Percentiles rank a stretch among this genome's conserved stretches.
These are phyloP conservation scores for Rhizophagus prolifer DNA, from an alignment of 192 early-diverging fungal species.

Conservation along the genomic window DNA sequence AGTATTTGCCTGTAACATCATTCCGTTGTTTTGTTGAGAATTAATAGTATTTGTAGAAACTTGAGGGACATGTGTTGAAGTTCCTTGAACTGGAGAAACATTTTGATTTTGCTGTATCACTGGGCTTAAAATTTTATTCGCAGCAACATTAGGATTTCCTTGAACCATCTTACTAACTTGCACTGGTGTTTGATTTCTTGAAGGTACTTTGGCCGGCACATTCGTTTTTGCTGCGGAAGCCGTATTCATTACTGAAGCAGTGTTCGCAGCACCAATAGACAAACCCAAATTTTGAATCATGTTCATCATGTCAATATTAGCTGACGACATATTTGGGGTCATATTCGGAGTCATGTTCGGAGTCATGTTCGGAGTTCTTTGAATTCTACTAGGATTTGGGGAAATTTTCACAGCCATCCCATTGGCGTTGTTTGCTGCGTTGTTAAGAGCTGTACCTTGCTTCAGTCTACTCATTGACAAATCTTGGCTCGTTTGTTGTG, in stretches of 20 bases:
- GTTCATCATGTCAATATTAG: background rate
- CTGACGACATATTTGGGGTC: too few species aligned
- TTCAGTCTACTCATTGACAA: background rate
- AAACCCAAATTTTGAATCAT: too few species aligned
- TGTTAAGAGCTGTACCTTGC: background rate
- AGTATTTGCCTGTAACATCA: background rate
- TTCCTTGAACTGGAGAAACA: background rate
- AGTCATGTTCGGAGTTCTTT: background rate
- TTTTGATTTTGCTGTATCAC: background rate
- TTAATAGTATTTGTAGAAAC: background rate
- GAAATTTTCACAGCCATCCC: background rate
- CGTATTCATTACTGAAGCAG: background rate
- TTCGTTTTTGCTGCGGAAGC: background rate
- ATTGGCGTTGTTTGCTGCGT: background rate
- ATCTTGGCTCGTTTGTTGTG: background rate
- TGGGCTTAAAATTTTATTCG: background rate
- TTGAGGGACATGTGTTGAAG: background rate
- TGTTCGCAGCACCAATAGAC: background rate
- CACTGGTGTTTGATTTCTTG: background rate
- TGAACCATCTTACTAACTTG: background rate
- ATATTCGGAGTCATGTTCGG: background rate
- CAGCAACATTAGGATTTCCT: background rate
- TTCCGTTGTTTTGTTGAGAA: background rate
- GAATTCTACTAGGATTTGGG: background rate
- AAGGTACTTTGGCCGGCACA: background rate